These are phyloP conservation scores for Casuarina equisetifolia DNA, from an alignment of 306 rosid species.

Conservation along the genomic window DNA sequence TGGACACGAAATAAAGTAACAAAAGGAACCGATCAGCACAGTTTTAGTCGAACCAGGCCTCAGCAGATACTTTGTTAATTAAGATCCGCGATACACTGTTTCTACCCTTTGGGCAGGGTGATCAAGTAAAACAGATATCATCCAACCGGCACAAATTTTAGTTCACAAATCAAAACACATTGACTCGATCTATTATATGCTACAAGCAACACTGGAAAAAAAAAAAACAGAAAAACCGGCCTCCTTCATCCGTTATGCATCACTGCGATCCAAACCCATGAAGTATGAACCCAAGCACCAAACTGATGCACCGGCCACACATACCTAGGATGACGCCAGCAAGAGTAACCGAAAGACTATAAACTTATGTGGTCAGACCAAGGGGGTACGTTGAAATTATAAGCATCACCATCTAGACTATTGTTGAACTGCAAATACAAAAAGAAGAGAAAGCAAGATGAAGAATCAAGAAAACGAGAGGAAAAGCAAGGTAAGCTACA, in stretches of 20 bases:
- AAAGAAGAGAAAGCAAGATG: background rate
- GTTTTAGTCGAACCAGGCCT: background rate
- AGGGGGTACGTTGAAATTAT: background rate
- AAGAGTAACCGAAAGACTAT: background rate
- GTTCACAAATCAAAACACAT: background rate
- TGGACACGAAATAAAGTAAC: background rate
- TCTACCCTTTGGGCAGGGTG: background rate
- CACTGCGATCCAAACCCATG: background rate
- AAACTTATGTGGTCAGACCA: background rate
- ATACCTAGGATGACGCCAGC: constrained; percentile 10
- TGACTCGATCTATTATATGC: background rate
- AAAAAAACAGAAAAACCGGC: background rate
- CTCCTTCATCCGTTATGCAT: background rate
- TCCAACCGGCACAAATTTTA: background rate
- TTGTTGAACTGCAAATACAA: background rate
- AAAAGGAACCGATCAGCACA: background rate
- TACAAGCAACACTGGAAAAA: background rate
- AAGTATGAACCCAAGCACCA: background rate
- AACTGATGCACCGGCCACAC: background rate
- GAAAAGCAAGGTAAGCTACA: background rate
- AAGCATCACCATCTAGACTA: background rate
- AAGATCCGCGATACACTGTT: background rate
- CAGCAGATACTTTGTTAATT: background rate
- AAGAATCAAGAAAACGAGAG: background rate
- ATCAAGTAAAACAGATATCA: background rate